Evolutionary conservation across 768 basidiomycete species (phyloP).

Genomic region (Mycena sanguinolenta): DNA sequence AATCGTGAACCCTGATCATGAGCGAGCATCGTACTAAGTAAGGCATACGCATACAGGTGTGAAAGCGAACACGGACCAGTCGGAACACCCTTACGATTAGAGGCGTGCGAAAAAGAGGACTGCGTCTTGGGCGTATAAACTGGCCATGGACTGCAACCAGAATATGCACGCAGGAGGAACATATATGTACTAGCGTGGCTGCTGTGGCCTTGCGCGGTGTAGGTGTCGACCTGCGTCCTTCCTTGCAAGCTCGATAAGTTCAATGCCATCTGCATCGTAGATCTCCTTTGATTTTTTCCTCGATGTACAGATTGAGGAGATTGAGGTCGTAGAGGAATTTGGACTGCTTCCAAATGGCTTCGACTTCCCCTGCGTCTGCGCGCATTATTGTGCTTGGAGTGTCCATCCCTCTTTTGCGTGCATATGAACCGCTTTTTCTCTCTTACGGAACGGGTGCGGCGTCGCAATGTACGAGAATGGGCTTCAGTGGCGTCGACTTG

Average conservation of each 20-base stretch:
- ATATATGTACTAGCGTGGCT: constrained; percentile 84
- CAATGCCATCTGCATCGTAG: constrained; percentile 93
- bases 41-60: background rate
- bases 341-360: too few relatives aligned
- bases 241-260: constrained; percentile 87
- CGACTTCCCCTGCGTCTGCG: too few relatives aligned
- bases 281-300: constrained; percentile 93
- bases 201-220: constrained; percentile 90
- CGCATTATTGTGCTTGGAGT: too few relatives aligned
- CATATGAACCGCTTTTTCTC: too few relatives aligned
- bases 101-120: constrained; percentile 96
- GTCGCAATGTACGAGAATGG: too few relatives aligned
- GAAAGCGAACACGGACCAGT: constrained; percentile 60
- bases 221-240: constrained; percentile 89
- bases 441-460: too few relatives aligned
- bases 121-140: constrained; percentile 99
- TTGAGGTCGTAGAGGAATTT: constrained; percentile 93
- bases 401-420: too few relatives aligned
- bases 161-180: constrained; percentile 43
- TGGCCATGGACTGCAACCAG: constrained; percentile 43
- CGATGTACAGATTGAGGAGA: constrained; percentile 86
- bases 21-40: constrained; percentile 1
- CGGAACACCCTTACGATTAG: constrained; percentile 90
- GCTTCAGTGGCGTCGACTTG: too few relatives aligned
- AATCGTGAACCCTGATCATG: constrained; percentile 93